Percentiles rank a stretch among this genome's conserved stretches.
phyloP scores from a whole-genome alignment of 768 basidiomycete genomes.

The Trametes cinnabarina region DNA sequence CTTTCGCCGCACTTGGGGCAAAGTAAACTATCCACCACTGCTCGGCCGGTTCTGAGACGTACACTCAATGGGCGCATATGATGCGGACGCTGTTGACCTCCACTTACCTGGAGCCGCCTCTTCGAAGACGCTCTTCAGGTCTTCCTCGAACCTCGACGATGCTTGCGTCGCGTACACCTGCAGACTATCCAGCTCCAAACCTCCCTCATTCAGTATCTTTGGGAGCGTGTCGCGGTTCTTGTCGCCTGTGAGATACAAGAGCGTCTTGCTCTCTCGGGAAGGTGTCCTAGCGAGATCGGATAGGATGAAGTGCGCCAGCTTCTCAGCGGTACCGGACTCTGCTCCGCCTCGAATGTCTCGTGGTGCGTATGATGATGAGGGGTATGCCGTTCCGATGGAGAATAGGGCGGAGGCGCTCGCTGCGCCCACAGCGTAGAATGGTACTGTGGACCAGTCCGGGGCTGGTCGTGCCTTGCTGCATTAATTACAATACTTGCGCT shows the following conservation, averaged over 20 bases:
- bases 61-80: no score
- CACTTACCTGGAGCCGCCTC: not conserved
- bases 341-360: constrained; percentile 41
- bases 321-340: constrained; percentile 64
- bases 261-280: constrained; percentile 21
- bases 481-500: no score
- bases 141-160: constrained; percentile 47
- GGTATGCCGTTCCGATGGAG: constrained; percentile 31
- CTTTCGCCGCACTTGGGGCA: constrained; percentile 68
- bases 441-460: constrained; percentile 53
- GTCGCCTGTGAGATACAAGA: constrained; percentile 84
- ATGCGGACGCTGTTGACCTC: no score
- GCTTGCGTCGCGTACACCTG: constrained; percentile 73
- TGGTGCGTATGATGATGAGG: constrained; percentile 31
- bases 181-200: constrained; percentile 46
- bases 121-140: constrained; percentile 31
- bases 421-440: constrained; percentile 80
- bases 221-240: constrained; percentile 76
- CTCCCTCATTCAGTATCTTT: constrained; percentile 44
- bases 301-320: constrained; percentile 64
- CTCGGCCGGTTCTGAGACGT: not conserved
- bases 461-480: no score
- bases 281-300: constrained; percentile 26
- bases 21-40: constrained; percentile 74
- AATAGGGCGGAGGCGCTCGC: constrained; percentile 53